Evolutionary conservation across 257 asterid genomes (phyloP).

Genomic region (Plectranthus barbatus): DNA sequence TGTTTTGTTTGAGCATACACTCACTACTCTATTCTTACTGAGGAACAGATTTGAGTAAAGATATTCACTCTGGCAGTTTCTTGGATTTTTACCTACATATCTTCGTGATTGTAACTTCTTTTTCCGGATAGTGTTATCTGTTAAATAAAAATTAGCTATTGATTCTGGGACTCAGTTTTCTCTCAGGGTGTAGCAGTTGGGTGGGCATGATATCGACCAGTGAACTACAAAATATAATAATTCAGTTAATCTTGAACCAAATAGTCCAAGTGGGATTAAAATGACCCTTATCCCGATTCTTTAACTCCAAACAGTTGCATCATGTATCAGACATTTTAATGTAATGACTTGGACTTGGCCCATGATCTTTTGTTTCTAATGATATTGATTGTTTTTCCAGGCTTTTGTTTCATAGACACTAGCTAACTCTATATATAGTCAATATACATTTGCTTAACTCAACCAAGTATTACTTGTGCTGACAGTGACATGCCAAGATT

Average conservation of each 20-base stretch:
- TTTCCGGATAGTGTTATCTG: not conserved
- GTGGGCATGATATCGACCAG: not conserved
- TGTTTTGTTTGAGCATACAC: not conserved
- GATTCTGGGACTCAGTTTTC: not conserved
- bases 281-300: too few species aligned
- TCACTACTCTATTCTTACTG: not conserved
- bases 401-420: conserved; percentile 12
- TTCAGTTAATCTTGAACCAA: too few species aligned
- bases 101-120: not conserved
- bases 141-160: not conserved
- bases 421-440: not conserved
- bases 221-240: not conserved
- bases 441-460: too few species aligned
- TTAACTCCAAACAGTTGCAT: not conserved
- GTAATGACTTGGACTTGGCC: not conserved
- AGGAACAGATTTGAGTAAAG: not conserved
- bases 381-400: conserved; percentile 31
- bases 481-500: not conserved
- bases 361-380: conserved; percentile 12
- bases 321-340: not conserved
- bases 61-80: not conserved
- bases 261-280: too few species aligned
- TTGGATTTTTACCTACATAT: not conserved
- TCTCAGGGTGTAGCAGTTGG: not conserved
- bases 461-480: not conserved